A percentile compares a stretch with the other conserved stretches of the same genome.
Evolutionary conservation across 2,329 filamentous ascomycete species (phyloP).

Genomic region (Colletotrichum australisinense): DNA sequence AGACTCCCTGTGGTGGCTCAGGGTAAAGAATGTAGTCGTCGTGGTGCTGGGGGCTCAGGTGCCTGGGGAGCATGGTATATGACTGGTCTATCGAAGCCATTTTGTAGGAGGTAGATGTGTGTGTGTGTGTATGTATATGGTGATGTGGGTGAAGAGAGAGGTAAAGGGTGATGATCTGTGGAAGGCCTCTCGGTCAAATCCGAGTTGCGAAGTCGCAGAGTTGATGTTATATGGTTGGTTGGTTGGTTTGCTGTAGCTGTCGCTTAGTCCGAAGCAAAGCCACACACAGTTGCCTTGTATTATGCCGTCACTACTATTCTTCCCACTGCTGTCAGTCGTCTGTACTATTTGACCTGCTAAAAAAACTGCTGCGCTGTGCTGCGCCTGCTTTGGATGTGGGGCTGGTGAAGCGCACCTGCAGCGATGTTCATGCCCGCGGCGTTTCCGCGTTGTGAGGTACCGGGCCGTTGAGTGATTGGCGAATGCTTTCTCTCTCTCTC

Average conservation of each 20-base stretch:
- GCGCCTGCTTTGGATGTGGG: slow-evolving; percentile 35
- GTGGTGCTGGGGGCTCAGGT: slow-evolving; percentile 40
- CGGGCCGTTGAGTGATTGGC: neutral
- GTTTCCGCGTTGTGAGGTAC: slow-evolving; percentile 24
- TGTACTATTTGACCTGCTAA: slow-evolving; percentile 5
- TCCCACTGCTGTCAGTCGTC: slow-evolving; percentile 24
- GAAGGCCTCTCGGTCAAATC: neutral
- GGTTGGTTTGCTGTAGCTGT: slow-evolving; percentile 7
- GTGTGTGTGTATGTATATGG: slow-evolving; percentile 5
- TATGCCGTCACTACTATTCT: slow-evolving; percentile 29
- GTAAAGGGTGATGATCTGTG: neutral
- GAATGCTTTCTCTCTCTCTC: neutral
- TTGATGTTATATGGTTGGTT: slow-evolving; percentile 15
- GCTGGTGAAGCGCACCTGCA: slow-evolving; percentile 32
- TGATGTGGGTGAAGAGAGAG: neutral
- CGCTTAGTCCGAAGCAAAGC: slow-evolving; percentile 33
- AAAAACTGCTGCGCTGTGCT: slow-evolving; percentile 24
- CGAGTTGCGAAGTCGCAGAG: neutral
- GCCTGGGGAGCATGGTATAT: slow-evolving; percentile 43
- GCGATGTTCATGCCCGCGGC: slow-evolving; percentile 34
- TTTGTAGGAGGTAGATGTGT: neutral
- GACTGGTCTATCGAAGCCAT: slow-evolving; percentile 41
- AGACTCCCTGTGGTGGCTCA: slow-evolving; percentile 55
- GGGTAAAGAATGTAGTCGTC: slow-evolving; percentile 60
- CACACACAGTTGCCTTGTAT: slow-evolving; percentile 24